These are phyloP conservation scores for Obelidium mucronatum DNA, from an alignment of 192 early-diverging fungal genomes.

Conservation along the genomic window DNA sequence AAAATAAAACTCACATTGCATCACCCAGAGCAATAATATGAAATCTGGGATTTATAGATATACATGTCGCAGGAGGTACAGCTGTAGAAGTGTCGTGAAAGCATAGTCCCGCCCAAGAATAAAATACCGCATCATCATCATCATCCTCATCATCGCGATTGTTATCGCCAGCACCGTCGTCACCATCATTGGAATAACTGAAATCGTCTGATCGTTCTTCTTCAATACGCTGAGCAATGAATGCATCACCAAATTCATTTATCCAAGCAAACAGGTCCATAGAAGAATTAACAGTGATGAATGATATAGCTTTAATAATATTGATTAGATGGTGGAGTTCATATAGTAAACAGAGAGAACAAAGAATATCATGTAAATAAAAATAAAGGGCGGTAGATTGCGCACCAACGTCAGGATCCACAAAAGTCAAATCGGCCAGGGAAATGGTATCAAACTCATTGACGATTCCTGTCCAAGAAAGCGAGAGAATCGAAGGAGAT, in stretches of 20 bases:
- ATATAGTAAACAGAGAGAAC: too few relatives aligned
- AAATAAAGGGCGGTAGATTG: too few relatives aligned
- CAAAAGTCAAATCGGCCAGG: conserved; percentile 60
- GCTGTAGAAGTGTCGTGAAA: conserved; percentile 36
- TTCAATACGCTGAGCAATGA: conserved; percentile 52
- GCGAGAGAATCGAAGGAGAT: conserved; percentile 74
- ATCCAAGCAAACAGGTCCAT: conserved; percentile 66
- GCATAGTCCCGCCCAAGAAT: conserved; percentile 42
- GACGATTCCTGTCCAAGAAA: conserved; percentile 75
- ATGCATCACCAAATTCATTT: conserved; percentile 67
- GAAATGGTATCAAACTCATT: conserved; percentile 62
- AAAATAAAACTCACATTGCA: conserved; percentile 7
- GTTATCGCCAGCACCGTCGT: neutral
- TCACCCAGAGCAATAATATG: conserved; percentile 75
- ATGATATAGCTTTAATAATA: conserved; percentile 16
- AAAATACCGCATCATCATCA: neutral
- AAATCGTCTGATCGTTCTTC: neutral
- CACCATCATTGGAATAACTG: neutral
- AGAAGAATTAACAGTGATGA: neutral
- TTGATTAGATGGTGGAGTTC: too few relatives aligned
- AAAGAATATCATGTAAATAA: too few relatives aligned
- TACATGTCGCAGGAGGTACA: conserved; percentile 48
- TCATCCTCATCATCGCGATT: conserved; percentile 11
- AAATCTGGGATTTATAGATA: conserved; percentile 75
- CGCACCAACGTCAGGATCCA: conserved; percentile 1